Conservation (phyloP, 345 rosid genomes). For the Erysimum cheiranthoides region DNA sequence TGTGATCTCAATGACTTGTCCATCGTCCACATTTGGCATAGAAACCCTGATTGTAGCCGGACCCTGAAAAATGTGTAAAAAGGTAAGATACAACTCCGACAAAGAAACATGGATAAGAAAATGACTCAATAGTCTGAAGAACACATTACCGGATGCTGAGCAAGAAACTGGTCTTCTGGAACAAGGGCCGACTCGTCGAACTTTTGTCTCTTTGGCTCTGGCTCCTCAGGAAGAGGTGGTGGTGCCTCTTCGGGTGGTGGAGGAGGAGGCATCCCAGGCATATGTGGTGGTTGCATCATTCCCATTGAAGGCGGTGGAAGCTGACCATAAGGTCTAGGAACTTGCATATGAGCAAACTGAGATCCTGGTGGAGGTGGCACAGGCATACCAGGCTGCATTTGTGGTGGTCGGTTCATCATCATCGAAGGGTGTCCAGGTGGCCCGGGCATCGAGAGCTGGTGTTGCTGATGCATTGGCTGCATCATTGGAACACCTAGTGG, state of each 20-base stretch:
- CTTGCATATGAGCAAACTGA: conserved; percentile 61
- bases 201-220: conserved; percentile 89
- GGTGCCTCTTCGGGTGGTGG: conserved; percentile 89
- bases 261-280: conserved; percentile 66
- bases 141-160: conserved; percentile 66
- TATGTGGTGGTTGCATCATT: conserved; percentile 70
- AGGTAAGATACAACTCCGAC: conserved; percentile 5
- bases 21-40: conserved; percentile 78
- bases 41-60: conserved; percentile 63
- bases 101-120: not conserved
- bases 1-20: conserved; percentile 67
- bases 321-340: conserved; percentile 60
- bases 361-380: conserved; percentile 89
- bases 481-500: conserved; percentile 74
- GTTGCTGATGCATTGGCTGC: conserved; percentile 62
- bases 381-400: conserved; percentile 58
- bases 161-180: conserved; percentile 81
- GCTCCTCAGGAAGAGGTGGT: conserved; percentile 97
- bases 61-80: conserved; percentile 51
- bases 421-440: conserved; percentile 63
- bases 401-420: conserved; percentile 66
- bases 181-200: conserved; percentile 75
- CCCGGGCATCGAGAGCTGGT: conserved; percentile 54
- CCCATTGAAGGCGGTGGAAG: conserved; percentile 50
- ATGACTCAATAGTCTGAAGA: not conserved